Base-by-base conservation (phyloP, 805 yeast species). In the Lachancea meyersii region DNA sequence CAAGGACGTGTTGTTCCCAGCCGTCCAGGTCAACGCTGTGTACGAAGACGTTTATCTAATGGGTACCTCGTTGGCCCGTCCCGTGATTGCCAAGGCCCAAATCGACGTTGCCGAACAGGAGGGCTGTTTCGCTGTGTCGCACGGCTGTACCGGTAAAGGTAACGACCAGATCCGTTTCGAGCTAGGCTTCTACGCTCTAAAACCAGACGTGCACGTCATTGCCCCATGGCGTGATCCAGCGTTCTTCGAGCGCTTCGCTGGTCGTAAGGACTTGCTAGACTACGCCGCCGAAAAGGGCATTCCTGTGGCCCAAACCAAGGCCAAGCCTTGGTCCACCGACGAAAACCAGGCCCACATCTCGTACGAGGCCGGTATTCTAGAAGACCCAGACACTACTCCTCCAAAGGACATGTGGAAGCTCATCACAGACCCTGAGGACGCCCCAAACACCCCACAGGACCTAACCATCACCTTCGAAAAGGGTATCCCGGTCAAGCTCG, bases 381-480 rank as follows among this genome's bases (percentile, higher is more conserved):
- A 93, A 73, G 96, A 93, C 72, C 99, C 99, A 63, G 86, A 93
- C 68, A 81, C 91, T 57, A 93, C 98, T 41, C 98, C 98, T 52
- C 98, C 98, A 71, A 91, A 89, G 75, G 98, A 93, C 68, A 93
- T 93, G 98, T 93, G 98, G 98, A 93, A 93, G 73, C 79, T 93
- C 65, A 93, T 96, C 33, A 86, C 84, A 48, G 98, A 91, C 69
- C 97, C 98, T 58, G 64, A 72, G 31, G 97, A 91, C 62, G 97
- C 98, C 44, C 98, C 98, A 60, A 80, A 86, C 49, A 71, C 72
- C 39, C 97, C 97, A 58, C 97, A 93, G 75, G 83, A 82, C 64
- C 80, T 93, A 68, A 70, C 84, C 18, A 80, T 93, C 48, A 79
- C 74, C 46, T 93, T 88, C 64, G 79, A 77, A 57, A 76, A 85